Evolutionary conservation across 345 rosid genomes (phyloP).

Genomic region (Linum lewisii): DNA sequence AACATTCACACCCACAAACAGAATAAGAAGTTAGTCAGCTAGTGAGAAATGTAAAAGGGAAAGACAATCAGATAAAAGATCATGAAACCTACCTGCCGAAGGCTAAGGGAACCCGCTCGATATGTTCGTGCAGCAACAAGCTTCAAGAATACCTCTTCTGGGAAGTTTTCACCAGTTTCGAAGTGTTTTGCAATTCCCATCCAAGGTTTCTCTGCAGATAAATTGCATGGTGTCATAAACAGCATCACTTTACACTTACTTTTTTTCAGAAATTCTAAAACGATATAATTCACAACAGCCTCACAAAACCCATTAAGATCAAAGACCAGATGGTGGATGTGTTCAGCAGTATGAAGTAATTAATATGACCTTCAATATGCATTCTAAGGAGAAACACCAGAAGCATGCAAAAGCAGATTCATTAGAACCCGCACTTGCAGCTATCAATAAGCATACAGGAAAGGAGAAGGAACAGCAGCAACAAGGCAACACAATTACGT

Average conservation of each 20-base stretch:
- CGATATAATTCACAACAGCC: slow-evolving; percentile 4
- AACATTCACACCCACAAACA: too few relatives aligned
- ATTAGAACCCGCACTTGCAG: too few relatives aligned
- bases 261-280: not conserved
- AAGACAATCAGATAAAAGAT: slow-evolving; percentile 17
- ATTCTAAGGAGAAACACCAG: too few relatives aligned
- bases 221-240: too few relatives aligned
- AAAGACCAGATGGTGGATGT: too few relatives aligned
- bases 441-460: too few relatives aligned
- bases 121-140: slow-evolving; percentile 89
- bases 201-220: slow-evolving; percentile 64
- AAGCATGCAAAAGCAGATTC: too few relatives aligned
- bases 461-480: too few relatives aligned
- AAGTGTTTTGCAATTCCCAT: slow-evolving; percentile 90
- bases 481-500: too few relatives aligned
- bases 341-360: too few relatives aligned
- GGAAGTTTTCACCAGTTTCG: slow-evolving; percentile 72
- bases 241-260: not conserved
- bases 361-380: too few relatives aligned
- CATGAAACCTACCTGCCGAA: slow-evolving; percentile 52
- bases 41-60: not conserved
- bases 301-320: too few relatives aligned
- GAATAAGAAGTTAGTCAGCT: not conserved
- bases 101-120: slow-evolving; percentile 78
- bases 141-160: slow-evolving; percentile 70